Percentiles rank a stretch among this genome's conserved stretches.
These are phyloP conservation scores for Sporothrix pallida DNA, from an alignment of 2,329 filamentous ascomycete species.

Conservation along the genomic window DNA sequence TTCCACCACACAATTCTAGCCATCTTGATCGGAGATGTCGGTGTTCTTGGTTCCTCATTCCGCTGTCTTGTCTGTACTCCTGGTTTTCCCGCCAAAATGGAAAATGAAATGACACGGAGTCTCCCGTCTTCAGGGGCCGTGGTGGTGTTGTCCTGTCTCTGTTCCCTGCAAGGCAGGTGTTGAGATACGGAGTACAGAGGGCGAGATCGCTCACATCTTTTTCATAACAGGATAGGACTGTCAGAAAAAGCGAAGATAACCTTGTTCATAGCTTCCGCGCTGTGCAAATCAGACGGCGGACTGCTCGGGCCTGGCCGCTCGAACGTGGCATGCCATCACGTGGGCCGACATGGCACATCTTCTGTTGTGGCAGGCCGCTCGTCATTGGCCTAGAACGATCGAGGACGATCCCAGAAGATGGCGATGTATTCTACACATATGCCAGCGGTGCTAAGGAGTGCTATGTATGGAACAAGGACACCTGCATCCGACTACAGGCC, in stretches of 20 bases:
- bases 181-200: no score
- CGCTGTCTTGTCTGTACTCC: not conserved
- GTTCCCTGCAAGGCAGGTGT: not conserved
- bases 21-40: conserved; percentile 9
- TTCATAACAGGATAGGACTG: not conserved
- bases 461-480: not conserved
- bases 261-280: not conserved
- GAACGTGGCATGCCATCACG: conserved; percentile 6
- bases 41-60: not conserved
- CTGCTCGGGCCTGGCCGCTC: conserved; percentile 1
- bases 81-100: not conserved
- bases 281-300: not conserved
- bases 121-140: conserved; percentile 16
- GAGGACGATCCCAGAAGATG: not conserved
- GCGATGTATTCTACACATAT: not conserved
- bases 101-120: conserved; percentile 25
- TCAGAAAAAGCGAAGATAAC: not conserved
- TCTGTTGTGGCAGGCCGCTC: conserved; percentile 5
- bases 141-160: not conserved
- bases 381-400: conserved; percentile 14
- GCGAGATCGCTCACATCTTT: not conserved
- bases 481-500: not conserved
- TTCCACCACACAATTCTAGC: conserved; percentile 13
- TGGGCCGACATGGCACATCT: not conserved
- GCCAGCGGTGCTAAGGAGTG: not conserved